phyloP scores from a whole-genome alignment of 352 stramenopile species.

The Lagenidium giganteum region DNA sequence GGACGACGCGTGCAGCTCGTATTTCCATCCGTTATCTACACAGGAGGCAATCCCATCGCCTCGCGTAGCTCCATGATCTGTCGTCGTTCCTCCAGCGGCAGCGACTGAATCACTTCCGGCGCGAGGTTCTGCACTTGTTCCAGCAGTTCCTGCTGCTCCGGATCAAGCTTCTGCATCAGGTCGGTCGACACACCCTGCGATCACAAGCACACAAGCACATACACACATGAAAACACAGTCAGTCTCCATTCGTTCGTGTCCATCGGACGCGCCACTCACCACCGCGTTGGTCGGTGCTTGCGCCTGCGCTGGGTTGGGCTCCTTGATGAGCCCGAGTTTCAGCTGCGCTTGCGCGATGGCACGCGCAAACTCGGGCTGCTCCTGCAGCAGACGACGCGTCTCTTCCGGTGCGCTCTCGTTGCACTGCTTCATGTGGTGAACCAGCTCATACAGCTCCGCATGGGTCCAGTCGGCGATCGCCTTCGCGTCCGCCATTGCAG shows the following conservation, averaged over 20 bases:
- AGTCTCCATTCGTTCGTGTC: no score
- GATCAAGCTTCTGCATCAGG: slow-evolving; percentile 63
- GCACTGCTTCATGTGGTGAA: slow-evolving; percentile 77
- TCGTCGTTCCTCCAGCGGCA: slow-evolving; percentile 59
- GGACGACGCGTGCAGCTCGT: no score
- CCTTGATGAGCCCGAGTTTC: slow-evolving; percentile 66
- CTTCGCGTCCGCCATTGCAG: slow-evolving; percentile 24
- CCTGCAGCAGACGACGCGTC: slow-evolving; percentile 59
- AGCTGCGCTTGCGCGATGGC: slow-evolving; percentile 69
- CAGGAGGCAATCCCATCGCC: slow-evolving; percentile 65
- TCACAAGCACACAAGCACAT: neutral
- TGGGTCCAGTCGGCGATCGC: slow-evolving; percentile 46
- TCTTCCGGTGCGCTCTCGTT: slow-evolving; percentile 74
- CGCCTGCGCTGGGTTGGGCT: slow-evolving; percentile 26
- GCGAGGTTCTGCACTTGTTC: slow-evolving; percentile 79
- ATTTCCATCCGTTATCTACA: no score
- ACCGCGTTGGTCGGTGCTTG: slow-evolving; percentile 41
- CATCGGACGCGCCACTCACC: no score
- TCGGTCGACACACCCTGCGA: slow-evolving; percentile 55
- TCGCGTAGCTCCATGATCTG: slow-evolving; percentile 84
- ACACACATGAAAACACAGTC: neutral
- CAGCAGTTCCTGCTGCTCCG: slow-evolving; percentile 72
- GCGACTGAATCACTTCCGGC: slow-evolving; percentile 73
- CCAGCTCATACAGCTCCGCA: slow-evolving; percentile 65
- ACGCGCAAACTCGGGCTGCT: slow-evolving; percentile 68